Conservation (phyloP, 106 monocot genomes). For the Acorus gramineus region DNA sequence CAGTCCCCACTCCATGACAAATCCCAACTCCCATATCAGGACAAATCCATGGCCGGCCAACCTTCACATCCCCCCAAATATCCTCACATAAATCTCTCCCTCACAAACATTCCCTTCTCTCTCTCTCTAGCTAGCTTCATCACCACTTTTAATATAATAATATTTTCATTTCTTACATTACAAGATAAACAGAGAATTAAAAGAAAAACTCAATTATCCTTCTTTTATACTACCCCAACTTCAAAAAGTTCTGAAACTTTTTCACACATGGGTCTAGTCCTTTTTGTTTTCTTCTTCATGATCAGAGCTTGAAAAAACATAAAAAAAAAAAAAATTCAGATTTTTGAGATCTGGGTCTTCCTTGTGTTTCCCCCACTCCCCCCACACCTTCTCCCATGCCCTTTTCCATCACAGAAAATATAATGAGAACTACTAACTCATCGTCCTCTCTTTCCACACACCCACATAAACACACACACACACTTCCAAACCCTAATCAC, state of each 20-base stretch:
- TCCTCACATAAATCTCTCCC: neutral
- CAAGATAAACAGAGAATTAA: neutral
- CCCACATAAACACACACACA: neutral
- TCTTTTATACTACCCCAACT: neutral
- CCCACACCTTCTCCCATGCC: no score
- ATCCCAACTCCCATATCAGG: constrained; percentile 2
- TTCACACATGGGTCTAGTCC: no score
- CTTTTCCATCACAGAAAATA: no score
- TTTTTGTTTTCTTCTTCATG: no score
- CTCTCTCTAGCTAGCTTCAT: neutral
- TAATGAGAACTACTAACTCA: no score
- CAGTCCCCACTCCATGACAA: constrained; percentile 4
- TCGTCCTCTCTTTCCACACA: no score
- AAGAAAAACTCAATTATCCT: neutral
- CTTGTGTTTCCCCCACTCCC: no score
- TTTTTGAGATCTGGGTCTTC: no score
- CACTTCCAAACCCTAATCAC: neutral
- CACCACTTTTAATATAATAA: neutral
- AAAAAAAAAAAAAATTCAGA: no score
- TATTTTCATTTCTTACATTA: neutral
- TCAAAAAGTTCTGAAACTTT: no score
- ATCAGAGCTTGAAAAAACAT: no score
- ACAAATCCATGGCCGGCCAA: constrained; percentile 11
- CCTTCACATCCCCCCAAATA: constrained; percentile 9
- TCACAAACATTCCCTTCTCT: neutral